Base-by-base conservation (phyloP, 305 asterid species). In the Withania somnifera region DNA sequence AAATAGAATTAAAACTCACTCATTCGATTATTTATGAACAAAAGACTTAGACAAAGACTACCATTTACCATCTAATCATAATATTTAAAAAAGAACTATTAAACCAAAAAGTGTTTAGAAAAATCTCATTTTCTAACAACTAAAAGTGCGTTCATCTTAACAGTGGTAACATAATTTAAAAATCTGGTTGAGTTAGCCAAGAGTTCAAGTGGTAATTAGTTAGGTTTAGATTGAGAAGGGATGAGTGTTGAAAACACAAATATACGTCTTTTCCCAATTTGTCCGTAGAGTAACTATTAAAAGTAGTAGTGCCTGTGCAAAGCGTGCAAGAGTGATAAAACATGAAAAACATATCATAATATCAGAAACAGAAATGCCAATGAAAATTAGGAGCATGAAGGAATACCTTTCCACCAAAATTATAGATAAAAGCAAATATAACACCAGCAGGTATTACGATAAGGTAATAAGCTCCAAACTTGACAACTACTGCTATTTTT, bases 381-480 rank as follows among this genome's bases (percentile, higher is more conserved):
- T n/a, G n/a, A 15, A 36, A 22, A 19, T 20, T 22, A 78, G 54
- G 22, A 20, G 54, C 24, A 7, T 22, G n/a, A 38, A 38, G 26
- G 69, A 40, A 1, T 1, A 84, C 85, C 87, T 82, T 82, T 40
- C 87, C 85, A 53, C 85, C 85, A 19, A 82, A 10, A 63, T 81
- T 83, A 60, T 53, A 69, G 60, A 45, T 68, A 57, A 85, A 85
- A 20, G 87, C 87, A 20, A 85, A 83, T 45, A 78, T 30, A 28
- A 85, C 38, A 1, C 58, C 87, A 57, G 60, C 34, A 38, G 85
- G 87, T 9, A 82, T 57, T 36, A 85, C 88, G 0, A 85, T 7
- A 42, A 85, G 82, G 78, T 85, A 85, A 85, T 85, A 82, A n/a
- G 86, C 88, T 79, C 88, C 88, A 22, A 85, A 32, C 8, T 82